Percentiles rank a stretch among this genome's conserved stretches.
Evolutionary conservation across 2,329 filamentous ascomycete species (phyloP).

Genomic region (Aspergillus neotritici): DNA sequence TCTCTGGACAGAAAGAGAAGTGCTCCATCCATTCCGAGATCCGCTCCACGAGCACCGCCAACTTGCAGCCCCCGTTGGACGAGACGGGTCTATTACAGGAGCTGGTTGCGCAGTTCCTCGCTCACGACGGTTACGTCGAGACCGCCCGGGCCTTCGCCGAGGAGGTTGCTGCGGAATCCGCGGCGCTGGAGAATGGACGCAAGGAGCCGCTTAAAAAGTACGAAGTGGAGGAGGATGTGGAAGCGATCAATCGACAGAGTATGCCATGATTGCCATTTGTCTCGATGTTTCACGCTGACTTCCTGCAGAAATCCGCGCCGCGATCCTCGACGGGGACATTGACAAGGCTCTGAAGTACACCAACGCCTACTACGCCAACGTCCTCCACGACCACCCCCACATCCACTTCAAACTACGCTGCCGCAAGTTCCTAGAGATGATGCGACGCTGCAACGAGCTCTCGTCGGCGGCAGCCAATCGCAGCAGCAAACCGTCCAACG

Average conservation of each 20-base stretch:
- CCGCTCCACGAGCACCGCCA: conserved; percentile 51
- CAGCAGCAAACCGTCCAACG: conserved; percentile 36
- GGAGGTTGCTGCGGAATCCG: conserved; percentile 70
- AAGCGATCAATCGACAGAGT: conserved; percentile 84
- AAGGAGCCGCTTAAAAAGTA: conserved; percentile 50
- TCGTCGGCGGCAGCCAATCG: conserved; percentile 36
- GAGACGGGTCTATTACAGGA: conserved; percentile 78
- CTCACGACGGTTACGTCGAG: conserved; percentile 92
- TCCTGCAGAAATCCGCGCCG: conserved; percentile 67
- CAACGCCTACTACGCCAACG: conserved; percentile 68
- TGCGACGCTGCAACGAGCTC: conserved; percentile 65
- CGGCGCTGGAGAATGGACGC: conserved; percentile 59
- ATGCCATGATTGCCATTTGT: conserved; percentile 30
- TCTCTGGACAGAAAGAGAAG: conserved; percentile 52
- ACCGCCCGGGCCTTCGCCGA: conserved; percentile 82
- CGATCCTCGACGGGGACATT: conserved; percentile 87
- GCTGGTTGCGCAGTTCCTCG: conserved; percentile 79
- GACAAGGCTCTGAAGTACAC: conserved; percentile 83
- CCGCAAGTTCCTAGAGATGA: conserved; percentile 93
- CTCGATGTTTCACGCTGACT: background rate
- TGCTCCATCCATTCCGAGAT: conserved; percentile 58
- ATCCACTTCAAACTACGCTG: conserved; percentile 85
- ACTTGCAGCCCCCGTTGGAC: conserved; percentile 57
- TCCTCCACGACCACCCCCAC: conserved; percentile 72
- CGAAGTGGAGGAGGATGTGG: conserved; percentile 71